Evolutionary conservation across 1,139 yeast species (phyloP).

Genomic region (Geotrichum carabidarum): DNA sequence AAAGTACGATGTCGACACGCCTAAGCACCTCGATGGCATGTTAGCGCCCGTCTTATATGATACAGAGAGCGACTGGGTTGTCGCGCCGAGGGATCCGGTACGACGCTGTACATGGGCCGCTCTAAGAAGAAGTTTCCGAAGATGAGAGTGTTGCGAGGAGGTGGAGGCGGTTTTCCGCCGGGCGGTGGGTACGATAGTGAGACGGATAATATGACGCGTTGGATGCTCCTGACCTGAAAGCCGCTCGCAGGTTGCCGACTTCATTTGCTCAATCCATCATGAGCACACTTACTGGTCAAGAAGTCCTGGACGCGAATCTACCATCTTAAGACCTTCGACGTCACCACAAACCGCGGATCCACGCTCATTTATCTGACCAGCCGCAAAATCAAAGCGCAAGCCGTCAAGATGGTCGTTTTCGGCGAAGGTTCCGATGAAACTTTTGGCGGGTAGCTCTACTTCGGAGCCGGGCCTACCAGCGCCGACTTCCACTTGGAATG

Average conservation of each 20-base stretch:
- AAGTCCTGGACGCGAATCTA: slow-evolving; percentile 94
- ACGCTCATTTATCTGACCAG: slow-evolving; percentile 97
- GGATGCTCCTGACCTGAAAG: slow-evolving; percentile 93
- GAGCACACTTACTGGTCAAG: slow-evolving; percentile 93
- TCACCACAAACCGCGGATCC: slow-evolving; percentile 96
- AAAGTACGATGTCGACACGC: slow-evolving; percentile 84
- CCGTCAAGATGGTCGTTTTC: slow-evolving; percentile 96
- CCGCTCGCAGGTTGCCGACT: slow-evolving; percentile 90
- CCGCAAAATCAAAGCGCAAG: slow-evolving; percentile 97
- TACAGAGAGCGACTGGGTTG: slow-evolving; percentile 71
- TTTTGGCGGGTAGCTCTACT: slow-evolving; percentile 96
- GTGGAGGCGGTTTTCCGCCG: slow-evolving; percentile 94
- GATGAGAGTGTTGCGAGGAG: slow-evolving; percentile 79
- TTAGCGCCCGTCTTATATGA: slow-evolving; percentile 93
- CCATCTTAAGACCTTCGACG: slow-evolving; percentile 96
- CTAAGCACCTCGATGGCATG: slow-evolving; percentile 94
- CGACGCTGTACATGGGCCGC: slow-evolving; percentile 93
- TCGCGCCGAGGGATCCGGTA: slow-evolving; percentile 97
- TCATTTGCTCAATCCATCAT: slow-evolving; percentile 92
- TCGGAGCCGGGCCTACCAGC: slow-evolving; percentile 92
- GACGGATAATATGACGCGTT: slow-evolving; percentile 81
- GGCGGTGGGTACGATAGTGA: slow-evolving; percentile 93
- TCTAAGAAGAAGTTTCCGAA: slow-evolving; percentile 61
- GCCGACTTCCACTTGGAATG: slow-evolving; percentile 91
- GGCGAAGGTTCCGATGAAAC: slow-evolving; percentile 99